Base-by-base conservation (phyloP, 78 protist genomes). In the Dictyostelium intermedium region DNA sequence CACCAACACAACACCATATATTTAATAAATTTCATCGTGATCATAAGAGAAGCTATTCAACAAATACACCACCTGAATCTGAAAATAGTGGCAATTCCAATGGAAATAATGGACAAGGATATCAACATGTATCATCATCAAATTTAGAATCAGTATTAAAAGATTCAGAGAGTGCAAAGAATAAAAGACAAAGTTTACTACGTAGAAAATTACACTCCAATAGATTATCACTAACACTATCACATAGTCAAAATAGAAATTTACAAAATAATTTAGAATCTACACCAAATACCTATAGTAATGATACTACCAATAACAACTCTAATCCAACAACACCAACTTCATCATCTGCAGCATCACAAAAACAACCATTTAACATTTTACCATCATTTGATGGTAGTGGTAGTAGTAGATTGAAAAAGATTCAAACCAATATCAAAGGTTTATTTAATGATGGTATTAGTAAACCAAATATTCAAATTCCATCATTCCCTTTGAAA, bases 181-280 rank as follows among this genome's bases (percentile, higher is more conserved):
- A 30, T 35, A 81, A 85, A 73, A 85, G 85, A 63, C 61, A 76
- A 32, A 72, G 80, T 78, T 25, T 87, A 30, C 30, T 87, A 41
- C 80, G 45, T 32, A 50, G 85, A 32, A 87, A 37, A 43, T 66
- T 76, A 1, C 41, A 87, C 63, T 41, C 93, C 37, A 76, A 87
- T 87, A 53, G 93, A 87, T 45, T 87, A 30, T 87, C 93, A 50
- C 34, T 87, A 13, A 87, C 93, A 8, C 39, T 87, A n/a, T 43
- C 50, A 32, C 82, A 77, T 77, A 77, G 82, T 77, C 18, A 53
- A 14, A 76, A 74, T 35, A 41, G 72, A 80, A 82, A 82, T 79
- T 37, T 35, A 66, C 11, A 6, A 41, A 66, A 32, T 41, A 41
- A 77, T 77, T 77, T 77, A 77, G 82, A 77, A 41, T 30, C 41